phyloP scores from a whole-genome alignment of 1,284 basidiomycete genomes.

The Ceratobasidium sp. region DNA sequence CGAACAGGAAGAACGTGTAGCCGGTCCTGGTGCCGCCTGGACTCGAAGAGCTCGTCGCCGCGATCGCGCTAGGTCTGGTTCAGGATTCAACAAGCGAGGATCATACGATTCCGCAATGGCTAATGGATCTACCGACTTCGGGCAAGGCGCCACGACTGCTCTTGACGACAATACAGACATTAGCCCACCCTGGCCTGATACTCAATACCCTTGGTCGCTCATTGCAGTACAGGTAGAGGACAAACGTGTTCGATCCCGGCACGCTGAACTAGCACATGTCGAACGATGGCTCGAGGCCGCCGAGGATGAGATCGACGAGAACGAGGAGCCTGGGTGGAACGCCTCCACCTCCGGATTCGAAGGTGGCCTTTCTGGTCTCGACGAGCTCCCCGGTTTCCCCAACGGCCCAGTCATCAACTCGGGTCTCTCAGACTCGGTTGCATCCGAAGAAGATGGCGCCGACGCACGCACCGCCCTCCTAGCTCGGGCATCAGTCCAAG shows the following conservation, averaged over 20 bases:
- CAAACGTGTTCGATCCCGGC: slow-evolving; percentile 35
- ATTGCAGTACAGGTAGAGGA: slow-evolving; percentile 39
- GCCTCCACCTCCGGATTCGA: slow-evolving; percentile 37
- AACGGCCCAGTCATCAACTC: not conserved
- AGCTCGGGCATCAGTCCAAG: slow-evolving; percentile 40
- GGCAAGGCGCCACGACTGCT: not conserved
- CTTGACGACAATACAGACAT: slow-evolving; percentile 25
- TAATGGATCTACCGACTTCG: not conserved
- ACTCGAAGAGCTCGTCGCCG: slow-evolving; percentile 43
- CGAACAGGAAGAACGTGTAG: slow-evolving; percentile 40
- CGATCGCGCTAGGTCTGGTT: slow-evolving; percentile 44
- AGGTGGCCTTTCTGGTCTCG: slow-evolving; percentile 59
- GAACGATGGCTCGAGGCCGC: slow-evolving; percentile 68
- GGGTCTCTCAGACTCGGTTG: slow-evolving; percentile 62
- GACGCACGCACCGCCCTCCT: slow-evolving; percentile 79
- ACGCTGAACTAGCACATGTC: slow-evolving; percentile 54
- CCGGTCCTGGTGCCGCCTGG: slow-evolving; percentile 41
- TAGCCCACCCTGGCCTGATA: slow-evolving; percentile 48
- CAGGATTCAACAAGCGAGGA: slow-evolving; percentile 15
- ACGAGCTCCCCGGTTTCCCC: slow-evolving; percentile 54
- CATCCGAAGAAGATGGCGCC: slow-evolving; percentile 56
- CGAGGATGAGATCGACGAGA: slow-evolving; percentile 64
- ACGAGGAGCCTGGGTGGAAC: slow-evolving; percentile 33
- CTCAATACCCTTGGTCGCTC: slow-evolving; percentile 49
- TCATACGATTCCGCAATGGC: not conserved